A percentile compares a stretch with the other conserved stretches of the same genome.
phyloP scores from a whole-genome alignment of 2,329 filamentous ascomycete genomes.

The Aspergillus tamarii region DNA sequence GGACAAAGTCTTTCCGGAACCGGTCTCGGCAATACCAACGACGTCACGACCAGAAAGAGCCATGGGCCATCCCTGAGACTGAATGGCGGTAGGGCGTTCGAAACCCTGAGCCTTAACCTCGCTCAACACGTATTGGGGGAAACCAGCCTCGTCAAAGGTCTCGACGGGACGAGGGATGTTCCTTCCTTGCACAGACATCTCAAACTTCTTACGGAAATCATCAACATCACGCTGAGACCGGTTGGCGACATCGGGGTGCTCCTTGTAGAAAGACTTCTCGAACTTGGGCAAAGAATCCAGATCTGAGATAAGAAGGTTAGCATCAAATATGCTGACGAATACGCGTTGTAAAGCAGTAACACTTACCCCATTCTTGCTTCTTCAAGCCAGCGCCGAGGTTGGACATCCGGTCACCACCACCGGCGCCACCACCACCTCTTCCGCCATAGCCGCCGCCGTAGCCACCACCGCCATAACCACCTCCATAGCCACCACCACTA shows the following conservation, averaged over 20 bases:
- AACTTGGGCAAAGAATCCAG: constrained; percentile 83
- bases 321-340: constrained; percentile 14
- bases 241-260: constrained; percentile 75
- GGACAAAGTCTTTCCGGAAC: constrained; percentile 97
- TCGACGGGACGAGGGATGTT: constrained; percentile 92
- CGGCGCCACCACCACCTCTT: constrained; percentile 55
- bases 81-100: constrained; percentile 88
- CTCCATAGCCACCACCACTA: constrained; percentile 49
- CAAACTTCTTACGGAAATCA: constrained; percentile 80
- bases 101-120: constrained; percentile 99
- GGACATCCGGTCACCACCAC: constrained; percentile 90
- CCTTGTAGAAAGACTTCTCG: constrained; percentile 99
- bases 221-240: constrained; percentile 81
- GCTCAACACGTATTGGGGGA: constrained; percentile 95
- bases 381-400: constrained; percentile 86
- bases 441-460: constrained; percentile 38
- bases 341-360: constrained; percentile 1
- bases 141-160: constrained; percentile 96
- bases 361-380: constrained; percentile 84
- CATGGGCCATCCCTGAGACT: constrained; percentile 99
- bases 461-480: constrained; percentile 33
- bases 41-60: constrained; percentile 96
- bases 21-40: constrained; percentile 98
- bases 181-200: constrained; percentile 78
- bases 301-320: constrained; percentile 60